phyloP scores from a whole-genome alignment of 164 flowering plant genomes.

The Dillenia suffruticosa region DNA sequence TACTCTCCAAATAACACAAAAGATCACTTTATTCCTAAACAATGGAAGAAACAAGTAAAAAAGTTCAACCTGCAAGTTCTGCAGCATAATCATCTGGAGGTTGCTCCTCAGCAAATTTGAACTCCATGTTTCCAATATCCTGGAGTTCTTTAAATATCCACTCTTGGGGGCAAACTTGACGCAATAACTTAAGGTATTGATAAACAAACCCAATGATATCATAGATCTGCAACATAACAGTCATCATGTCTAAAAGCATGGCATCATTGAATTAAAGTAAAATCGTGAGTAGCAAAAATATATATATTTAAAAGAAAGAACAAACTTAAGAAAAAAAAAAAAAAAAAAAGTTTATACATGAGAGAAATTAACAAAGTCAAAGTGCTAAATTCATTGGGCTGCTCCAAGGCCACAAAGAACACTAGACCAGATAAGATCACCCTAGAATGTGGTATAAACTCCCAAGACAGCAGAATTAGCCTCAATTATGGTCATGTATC shows the following conservation, averaged over 20 bases:
- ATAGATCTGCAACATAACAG: slow-evolving; percentile 42
- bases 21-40: no score
- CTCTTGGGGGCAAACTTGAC: slow-evolving; percentile 62
- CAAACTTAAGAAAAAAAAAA: not conserved
- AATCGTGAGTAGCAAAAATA: not conserved
- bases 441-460: no score
- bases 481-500: no score
- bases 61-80: slow-evolving; percentile 76
- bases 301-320: not conserved
- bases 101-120: slow-evolving; percentile 88
- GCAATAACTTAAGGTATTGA: slow-evolving; percentile 80
- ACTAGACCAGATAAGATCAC: no score
- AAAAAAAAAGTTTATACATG: no score
- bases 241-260: no score
- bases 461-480: no score
- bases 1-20: no score
- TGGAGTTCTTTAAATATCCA: slow-evolving; percentile 96
- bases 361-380: no score
- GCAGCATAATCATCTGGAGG: slow-evolving; percentile 98
- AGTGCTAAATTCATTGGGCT: no score
- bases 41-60: not conserved
- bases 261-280: no score
- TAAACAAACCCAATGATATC: slow-evolving; percentile 82
- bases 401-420: no score
- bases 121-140: slow-evolving; percentile 92